Base-by-base conservation (phyloP, 2,329 filamentous ascomycete species). In the Penicillium sumatraense region DNA sequence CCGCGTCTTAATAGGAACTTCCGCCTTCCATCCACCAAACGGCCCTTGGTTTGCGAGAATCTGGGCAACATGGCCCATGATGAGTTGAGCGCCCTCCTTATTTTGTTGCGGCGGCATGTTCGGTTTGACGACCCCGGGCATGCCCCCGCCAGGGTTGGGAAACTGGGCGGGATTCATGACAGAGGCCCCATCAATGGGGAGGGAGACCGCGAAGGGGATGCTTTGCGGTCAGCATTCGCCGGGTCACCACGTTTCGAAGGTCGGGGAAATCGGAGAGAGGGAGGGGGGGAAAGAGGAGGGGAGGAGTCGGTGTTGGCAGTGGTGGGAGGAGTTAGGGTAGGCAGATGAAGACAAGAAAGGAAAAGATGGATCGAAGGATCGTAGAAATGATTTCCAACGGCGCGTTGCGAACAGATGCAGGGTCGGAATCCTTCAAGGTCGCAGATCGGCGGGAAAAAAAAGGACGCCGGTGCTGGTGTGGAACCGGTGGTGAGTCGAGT, bases 21-120 rank as follows among this genome's bases (percentile, higher is more conserved):
- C 72, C 16, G 71, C 70, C 59, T 77, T 73, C 78, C 78, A 81
- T 54, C 78, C 78, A 26, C 63, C 68, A 49, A 75, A 78, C 3
- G 75, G 69, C 13, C 75, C 75, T 59, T 80, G 77, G 13, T 61
- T 63, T 48, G 75, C 71, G 51, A 80, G 63, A 36, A 66, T 66
- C 47, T 75, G 69, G 51, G 70, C 68, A 48, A 80, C 72, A 62
- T 74, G 69, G 40, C 68, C 70, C 56, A 73, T 60, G 21, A 80
- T 68, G 50, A 70, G 60, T 38, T 72, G 67, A 23, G 68, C 64
- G 57, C 72, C 74, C 47, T 77, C 71, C 20, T 67, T 67, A 38
- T 69, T 67, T 38, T 68, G 72, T 29, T 63, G 65, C 33, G 56
- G 64, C 58, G 70, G 69, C 66, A 72, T 72, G 48, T 61, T 64